These are phyloP conservation scores for Pseudophaeomoniella oleicola DNA, from an alignment of 2,329 filamentous ascomycete species.

Conservation along the genomic window DNA sequence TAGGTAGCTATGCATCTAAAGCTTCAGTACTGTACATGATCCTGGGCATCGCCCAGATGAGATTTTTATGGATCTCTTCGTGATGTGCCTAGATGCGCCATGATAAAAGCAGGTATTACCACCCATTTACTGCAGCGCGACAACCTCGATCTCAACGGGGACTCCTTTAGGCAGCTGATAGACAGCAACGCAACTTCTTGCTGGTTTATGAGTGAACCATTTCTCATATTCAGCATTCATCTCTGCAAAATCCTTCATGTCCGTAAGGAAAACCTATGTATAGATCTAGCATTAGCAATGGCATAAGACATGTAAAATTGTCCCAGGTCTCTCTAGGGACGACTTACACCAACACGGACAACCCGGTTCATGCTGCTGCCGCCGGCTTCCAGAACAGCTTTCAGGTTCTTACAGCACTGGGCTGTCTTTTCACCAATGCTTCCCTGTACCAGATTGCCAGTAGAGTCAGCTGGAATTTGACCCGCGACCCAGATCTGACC, in stretches of 20 bases:
- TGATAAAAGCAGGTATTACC: neutral
- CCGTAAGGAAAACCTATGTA: conserved; percentile 65
- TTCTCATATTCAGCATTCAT: conserved; percentile 63
- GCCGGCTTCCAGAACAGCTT: conserved; percentile 68
- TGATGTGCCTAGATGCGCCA: no score
- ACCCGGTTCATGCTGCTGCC: conserved; percentile 65
- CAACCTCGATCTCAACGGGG: conserved; percentile 51
- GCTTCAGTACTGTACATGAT: no score
- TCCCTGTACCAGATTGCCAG: conserved; percentile 46
- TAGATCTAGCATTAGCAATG: neutral
- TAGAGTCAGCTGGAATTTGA: conserved; percentile 58
- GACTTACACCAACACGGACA: conserved; percentile 61
- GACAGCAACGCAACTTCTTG: conserved; percentile 48
- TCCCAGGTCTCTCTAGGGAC: no score
- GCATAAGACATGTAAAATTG: neutral
- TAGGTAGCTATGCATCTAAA: no score
- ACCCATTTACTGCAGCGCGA: conserved; percentile 38
- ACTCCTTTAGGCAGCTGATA: conserved; percentile 49
- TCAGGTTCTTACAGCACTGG: conserved; percentile 63
- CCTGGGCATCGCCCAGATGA: no score
- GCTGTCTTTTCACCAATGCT: conserved; percentile 55
- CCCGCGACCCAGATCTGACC: conserved; percentile 58
- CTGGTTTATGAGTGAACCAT: conserved; percentile 53
- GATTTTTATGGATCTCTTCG: no score
- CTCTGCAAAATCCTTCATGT: conserved; percentile 77